Evolutionary conservation across 768 basidiomycete species (phyloP).

Genomic region (Phylloporus sp.): DNA sequence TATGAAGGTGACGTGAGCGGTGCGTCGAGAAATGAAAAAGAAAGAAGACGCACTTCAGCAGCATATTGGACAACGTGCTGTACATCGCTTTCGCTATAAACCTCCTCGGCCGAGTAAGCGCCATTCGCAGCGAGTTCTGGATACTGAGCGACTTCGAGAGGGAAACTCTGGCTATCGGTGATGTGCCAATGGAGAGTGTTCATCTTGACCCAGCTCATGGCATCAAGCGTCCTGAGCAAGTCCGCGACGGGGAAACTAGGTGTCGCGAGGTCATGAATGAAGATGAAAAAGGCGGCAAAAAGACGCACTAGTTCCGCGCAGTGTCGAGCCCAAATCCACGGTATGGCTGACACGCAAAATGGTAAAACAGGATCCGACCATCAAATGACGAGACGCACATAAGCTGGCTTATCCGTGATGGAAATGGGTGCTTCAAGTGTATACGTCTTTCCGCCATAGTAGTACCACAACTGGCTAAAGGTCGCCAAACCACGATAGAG

Average conservation of each 20-base stretch:
- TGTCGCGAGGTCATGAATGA: not conserved
- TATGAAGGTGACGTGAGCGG: slow-evolving; percentile 20
- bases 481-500: slow-evolving; percentile 53
- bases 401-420: slow-evolving; percentile 47
- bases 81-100: slow-evolving; percentile 57
- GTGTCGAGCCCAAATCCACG: slow-evolving; percentile 47
- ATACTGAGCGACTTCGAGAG: slow-evolving; percentile 59
- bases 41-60: slow-evolving; percentile 51
- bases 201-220: slow-evolving; percentile 53
- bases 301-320: slow-evolving; percentile 38
- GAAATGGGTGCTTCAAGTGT: slow-evolving; percentile 37
- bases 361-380: not conserved
- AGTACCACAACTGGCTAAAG: slow-evolving; percentile 53
- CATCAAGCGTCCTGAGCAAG: slow-evolving; percentile 44
- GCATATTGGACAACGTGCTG: slow-evolving; percentile 63
- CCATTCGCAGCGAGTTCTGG: slow-evolving; percentile 58
- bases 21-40: not conserved
- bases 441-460: slow-evolving; percentile 32
- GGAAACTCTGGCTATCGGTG: slow-evolving; percentile 79
- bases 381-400: slow-evolving; percentile 25
- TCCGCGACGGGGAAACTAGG: slow-evolving; percentile 37
- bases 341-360: slow-evolving; percentile 20
- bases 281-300: not conserved
- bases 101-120: slow-evolving; percentile 55
- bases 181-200: slow-evolving; percentile 86